Base-by-base conservation (phyloP, 371 early-diverging fungal species). In the Haplosporangium sp. region DNA sequence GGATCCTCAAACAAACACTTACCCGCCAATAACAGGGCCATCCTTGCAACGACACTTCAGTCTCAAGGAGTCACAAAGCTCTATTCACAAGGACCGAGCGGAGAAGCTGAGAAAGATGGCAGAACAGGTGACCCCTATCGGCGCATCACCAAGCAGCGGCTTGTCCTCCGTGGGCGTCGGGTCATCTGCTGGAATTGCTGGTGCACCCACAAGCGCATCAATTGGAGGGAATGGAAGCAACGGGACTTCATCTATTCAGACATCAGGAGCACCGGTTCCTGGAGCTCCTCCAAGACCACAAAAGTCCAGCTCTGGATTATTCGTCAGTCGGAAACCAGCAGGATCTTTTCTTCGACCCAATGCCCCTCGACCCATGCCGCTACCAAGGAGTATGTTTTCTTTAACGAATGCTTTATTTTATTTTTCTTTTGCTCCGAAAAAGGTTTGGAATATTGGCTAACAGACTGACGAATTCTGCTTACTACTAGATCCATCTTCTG, bases 1-100 rank as follows among this genome's bases (percentile, higher is more conserved):
- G 50, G 80, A 80, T 16, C 71, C 77, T 1, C 63, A 63, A 8
- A 69, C 75, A 52, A 69, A 62, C 43, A 20, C 46, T 10, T 74
- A 65, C 12, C 75, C 75, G 53, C 54, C 75, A 16, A 14, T 69
- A 8, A 56, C 75, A 23, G 77, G 67, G 54, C 77, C 77, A 14
- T 70, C 71, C 20, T 50, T 76, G 12, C 77, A 70, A 18, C 62
- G 60, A 10, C 71, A 76, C 55, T 76, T 76, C 60, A 62, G 47
- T 13, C 67, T 76, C 36, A 56, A 55, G 29, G 67, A 70, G 12
- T 54, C 63, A 4, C 61, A 64, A 29, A 37, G 42, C 23, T 23
- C 62, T 13, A 66, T 66, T 45, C 71, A 76, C 47, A 70, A 48
- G 13, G 60, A 67, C 7, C 67, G 77, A 59, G 66, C 67, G 1